Evolutionary conservation across 495 filamentous ascomycete genomes (phyloP), one percentile per base, ranked within the genome.

Genomic region (Beverwykella pulmonaria): DNA sequence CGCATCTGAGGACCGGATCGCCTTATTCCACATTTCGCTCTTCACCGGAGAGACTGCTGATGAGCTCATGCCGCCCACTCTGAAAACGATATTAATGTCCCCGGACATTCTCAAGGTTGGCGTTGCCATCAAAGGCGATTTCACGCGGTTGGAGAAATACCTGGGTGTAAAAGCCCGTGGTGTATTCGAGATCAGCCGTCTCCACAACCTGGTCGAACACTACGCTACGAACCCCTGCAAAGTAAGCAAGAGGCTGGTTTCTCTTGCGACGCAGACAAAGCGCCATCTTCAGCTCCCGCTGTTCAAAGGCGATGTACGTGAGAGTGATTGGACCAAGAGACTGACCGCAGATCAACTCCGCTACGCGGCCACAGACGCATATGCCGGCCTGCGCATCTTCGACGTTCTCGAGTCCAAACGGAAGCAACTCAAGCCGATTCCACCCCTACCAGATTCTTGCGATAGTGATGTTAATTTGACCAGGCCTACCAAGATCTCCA

Each of bases 91-190:
- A 82, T 72, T 97, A 90, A 12, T 97, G 84, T 44, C 93, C 84
- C n/a, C 87, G 82, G 32, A 94, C 86, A 74, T 96, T 87, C 75
- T 94, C 88, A 59, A 98, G 83, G 1, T 92, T 87, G 20, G 94
- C 86, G 75, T 98, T 92, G 52, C 91, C 89, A 72, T 98, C 89
- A 22, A 90, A 89, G 78, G 94, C 91, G 80, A 98, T 68, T 71
- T 65, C 26, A 73, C 60, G 2, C 72, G 77, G 6, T 48, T 77
- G 10, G n/a, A 59, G 17, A 73, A 74, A 25, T 70, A 64, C 44
- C 63, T 79, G 6, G 66, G 68, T 19, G 65, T 76, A 32, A 46
- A 74, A 17, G 61, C 70, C 23, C 36, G 48, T 1, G 75, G 71
- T 14, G 39, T 65, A 12, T 75, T 75, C 61, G 77, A 79, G 59